Evolutionary conservation across 1,139 yeast genomes (phyloP).

Genomic region (Blastobotrys proliferans): DNA sequence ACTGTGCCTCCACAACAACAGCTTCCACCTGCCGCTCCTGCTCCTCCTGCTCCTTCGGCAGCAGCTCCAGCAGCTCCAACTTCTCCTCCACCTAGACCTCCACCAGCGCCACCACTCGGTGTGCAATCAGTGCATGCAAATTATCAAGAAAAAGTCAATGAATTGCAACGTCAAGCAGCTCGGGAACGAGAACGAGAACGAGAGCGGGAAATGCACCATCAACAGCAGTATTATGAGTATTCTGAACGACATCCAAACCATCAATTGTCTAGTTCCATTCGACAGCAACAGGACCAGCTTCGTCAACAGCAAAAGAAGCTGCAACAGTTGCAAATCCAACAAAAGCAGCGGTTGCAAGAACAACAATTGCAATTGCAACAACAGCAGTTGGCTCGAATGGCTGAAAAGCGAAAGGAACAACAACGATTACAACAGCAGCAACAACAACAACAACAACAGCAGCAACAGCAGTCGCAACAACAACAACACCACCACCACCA

Average conservation of each 20-base stretch:
- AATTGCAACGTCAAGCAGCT: constrained; percentile 19
- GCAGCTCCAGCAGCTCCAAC: constrained; percentile 1
- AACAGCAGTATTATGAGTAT: constrained; percentile 13
- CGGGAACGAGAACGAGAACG: constrained; percentile 19
- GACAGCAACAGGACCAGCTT: constrained; percentile 18
- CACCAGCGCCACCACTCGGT: constrained; percentile 41
- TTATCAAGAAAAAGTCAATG: constrained; percentile 18
- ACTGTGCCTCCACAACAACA: constrained; percentile 1
- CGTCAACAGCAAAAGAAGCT: constrained; percentile 15
- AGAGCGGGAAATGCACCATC: constrained; percentile 20
- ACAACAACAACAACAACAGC: constrained; percentile 18
- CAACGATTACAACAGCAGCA: constrained; percentile 21
- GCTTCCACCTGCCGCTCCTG: not conserved
- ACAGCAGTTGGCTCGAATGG: constrained; percentile 16
- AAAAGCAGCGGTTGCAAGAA: constrained; percentile 16
- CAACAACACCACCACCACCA: constrained; percentile 18
- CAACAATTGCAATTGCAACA: constrained; percentile 17
- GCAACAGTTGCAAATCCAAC: constrained; percentile 18
- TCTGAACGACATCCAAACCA: constrained; percentile 17
- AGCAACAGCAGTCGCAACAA: constrained; percentile 13
- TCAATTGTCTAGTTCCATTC: constrained; percentile 12
- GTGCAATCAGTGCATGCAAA: constrained; percentile 34
- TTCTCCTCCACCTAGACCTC: constrained; percentile 39
- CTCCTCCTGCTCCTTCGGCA: constrained; percentile 1
- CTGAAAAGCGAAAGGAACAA: constrained; percentile 15